Evolutionary conservation across 2,329 filamentous ascomycete species (phyloP).

Genomic region (Penicillium nordicum): DNA sequence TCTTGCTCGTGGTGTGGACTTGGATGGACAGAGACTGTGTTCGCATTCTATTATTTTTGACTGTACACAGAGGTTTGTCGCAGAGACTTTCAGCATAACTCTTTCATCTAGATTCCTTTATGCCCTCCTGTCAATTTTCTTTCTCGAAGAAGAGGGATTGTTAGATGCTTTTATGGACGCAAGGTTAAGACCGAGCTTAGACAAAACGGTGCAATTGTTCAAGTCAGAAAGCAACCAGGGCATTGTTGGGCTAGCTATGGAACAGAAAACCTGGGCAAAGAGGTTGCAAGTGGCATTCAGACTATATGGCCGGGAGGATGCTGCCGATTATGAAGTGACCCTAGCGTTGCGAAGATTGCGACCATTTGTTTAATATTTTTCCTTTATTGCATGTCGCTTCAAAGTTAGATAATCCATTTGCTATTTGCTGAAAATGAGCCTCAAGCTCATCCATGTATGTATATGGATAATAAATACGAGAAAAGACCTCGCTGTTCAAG

Average conservation of each 20-base stretch:
- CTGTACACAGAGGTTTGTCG: not conserved
- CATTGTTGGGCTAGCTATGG: not conserved
- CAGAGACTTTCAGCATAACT: not conserved
- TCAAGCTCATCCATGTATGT: conserved; percentile 23
- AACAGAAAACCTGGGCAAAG: not conserved
- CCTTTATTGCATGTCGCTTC: not conserved
- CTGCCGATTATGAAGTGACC: not conserved
- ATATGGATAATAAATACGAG: conserved; percentile 12
- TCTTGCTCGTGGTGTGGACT: not conserved
- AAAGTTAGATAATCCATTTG: conserved; percentile 9
- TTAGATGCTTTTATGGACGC: not conserved
- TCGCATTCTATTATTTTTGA: not conserved
- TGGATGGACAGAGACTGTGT: not conserved
- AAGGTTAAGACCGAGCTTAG: not conserved
- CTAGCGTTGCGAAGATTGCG: not conserved
- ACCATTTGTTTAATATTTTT: not conserved
- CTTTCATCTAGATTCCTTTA: not conserved
- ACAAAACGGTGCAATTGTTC: not conserved
- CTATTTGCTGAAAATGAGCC: conserved; percentile 23
- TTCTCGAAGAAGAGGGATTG: not conserved
- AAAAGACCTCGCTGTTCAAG: not conserved
- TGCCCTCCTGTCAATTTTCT: not conserved
- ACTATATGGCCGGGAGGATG: not conserved
- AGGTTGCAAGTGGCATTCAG: not conserved
- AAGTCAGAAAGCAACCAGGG: not conserved